These are phyloP conservation scores for Posidonia oceanica DNA, from an alignment of 116 monocot species.

Conservation along the genomic window DNA sequence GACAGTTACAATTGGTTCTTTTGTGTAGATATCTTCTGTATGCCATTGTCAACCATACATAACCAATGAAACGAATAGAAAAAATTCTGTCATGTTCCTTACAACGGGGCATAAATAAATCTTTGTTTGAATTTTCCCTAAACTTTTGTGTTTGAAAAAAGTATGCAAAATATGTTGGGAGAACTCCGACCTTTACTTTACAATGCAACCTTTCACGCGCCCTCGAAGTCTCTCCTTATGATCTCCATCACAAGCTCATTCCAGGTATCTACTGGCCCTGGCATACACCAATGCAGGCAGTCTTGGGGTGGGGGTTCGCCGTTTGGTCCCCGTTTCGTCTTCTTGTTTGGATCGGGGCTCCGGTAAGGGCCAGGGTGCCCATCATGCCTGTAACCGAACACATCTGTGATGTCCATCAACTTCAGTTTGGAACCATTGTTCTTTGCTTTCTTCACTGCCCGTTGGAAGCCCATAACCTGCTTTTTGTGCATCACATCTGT, in stretches of 20 bases:
- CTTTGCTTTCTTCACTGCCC: constrained; percentile 25
- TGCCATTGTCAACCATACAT: no score
- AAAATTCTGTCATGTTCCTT: no score
- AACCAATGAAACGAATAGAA: no score
- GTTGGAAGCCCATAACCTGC: constrained; percentile 41
- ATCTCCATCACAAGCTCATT: constrained; percentile 40
- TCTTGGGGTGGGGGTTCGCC: constrained; percentile 42
- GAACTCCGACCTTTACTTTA: neutral
- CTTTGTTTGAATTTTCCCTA: no score
- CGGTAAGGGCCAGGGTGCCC: constrained; percentile 48
- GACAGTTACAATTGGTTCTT: no score
- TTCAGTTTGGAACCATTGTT: constrained; percentile 19
- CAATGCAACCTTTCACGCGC: neutral
- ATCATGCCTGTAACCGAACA: constrained; percentile 29
- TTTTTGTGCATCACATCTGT: constrained; percentile 61
- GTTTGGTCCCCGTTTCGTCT: constrained; percentile 23
- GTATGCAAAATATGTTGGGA: no score
- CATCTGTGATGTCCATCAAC: constrained; percentile 54
- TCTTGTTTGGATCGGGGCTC: constrained; percentile 41
- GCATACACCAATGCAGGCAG: constrained; percentile 60
- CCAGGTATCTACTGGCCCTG: constrained; percentile 49
- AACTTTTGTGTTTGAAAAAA: no score
- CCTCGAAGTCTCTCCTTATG: constrained; percentile 22
- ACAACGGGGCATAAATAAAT: no score
- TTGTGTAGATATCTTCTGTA: no score